Conservation (phyloP, 441 rosid genomes). For the Metrosideros polymorpha region DNA sequence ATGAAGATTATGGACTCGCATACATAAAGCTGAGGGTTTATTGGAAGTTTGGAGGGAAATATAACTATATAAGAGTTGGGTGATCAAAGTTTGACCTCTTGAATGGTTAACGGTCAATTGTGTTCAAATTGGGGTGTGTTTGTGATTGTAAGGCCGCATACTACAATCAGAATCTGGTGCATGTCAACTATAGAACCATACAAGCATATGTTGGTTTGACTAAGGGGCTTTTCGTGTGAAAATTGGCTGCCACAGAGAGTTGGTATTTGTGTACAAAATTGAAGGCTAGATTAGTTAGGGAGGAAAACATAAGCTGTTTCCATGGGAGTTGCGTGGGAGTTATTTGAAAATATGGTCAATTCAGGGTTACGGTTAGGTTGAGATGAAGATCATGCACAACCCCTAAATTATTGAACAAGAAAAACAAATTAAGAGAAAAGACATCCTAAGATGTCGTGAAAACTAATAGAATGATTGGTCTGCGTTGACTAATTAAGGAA, state of each 20-base stretch:
- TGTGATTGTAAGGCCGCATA: neutral
- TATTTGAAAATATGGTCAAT: neutral
- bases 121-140: no score
- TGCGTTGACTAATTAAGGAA: neutral
- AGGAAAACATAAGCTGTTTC: neutral
- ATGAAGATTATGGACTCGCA: neutral
- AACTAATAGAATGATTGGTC: neutral
- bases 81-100: neutral
- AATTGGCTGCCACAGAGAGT: neutral
- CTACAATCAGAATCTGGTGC: neutral
- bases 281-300: neutral
- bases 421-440: neutral
- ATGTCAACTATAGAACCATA: neutral
- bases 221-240: neutral
- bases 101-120: neutral
- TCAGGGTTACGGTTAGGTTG: neutral
- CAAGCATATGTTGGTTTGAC: neutral
- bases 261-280: neutral
- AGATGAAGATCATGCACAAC: neutral
- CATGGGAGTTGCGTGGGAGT: neutral
- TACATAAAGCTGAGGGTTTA: neutral
- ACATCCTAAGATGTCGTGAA: neutral
- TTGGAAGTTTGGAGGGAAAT: neutral
- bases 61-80: neutral
- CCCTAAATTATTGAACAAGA: neutral